Evolutionary conservation across 305 asterid genomes (phyloP), one percentile per base, ranked within the genome.

Genomic region (Plantago lanceolata): DNA sequence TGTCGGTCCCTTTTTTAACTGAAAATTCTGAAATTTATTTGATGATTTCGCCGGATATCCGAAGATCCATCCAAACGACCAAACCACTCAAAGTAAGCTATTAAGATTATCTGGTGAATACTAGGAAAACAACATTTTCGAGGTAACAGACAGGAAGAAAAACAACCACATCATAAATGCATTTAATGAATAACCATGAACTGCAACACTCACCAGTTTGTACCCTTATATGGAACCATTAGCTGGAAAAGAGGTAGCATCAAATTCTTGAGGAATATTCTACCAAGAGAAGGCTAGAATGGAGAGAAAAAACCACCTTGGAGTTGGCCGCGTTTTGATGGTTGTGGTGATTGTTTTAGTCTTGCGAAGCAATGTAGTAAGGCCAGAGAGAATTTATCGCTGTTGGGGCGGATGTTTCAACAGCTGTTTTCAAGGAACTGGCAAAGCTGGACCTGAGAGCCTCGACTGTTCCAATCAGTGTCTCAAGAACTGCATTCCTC

Each of bases 401-500:
- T 74, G 75, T 44, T 65, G 56, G 66, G 79, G 79, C 9, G 79
- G 75, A 4, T 74, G 79, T 43, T 66, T 64, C 59, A 74, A 74
- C 18, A 8, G 50, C n/a, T 69, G 75, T 19, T n/a, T 61, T 57
- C 5, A 53, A 18, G 18, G 52, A 20, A 49, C 11, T 49, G 9
- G 9, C 5, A 51, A 19, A 57, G 3, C 59, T 14, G 56, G 20
- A 26, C n/a, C 49, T 8, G n/a, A 16, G 28, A 48, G 4, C 5
- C 20, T 54, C 33, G 21, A 59, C 7, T 65, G 78, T 56, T 61
- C 65, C 8, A 35, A 48, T 7, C 29, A 57, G 33, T 70, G 79
- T 52, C 6, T 66, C 31, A 20, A 18, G 3, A 31, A 19, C 44
- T 74, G 78, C 37, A 13, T 69, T 55, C 78, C 78, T 3, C 40